phyloP scores from a whole-genome alignment of 352 stramenopile species.

The Phytopythium litorale region DNA sequence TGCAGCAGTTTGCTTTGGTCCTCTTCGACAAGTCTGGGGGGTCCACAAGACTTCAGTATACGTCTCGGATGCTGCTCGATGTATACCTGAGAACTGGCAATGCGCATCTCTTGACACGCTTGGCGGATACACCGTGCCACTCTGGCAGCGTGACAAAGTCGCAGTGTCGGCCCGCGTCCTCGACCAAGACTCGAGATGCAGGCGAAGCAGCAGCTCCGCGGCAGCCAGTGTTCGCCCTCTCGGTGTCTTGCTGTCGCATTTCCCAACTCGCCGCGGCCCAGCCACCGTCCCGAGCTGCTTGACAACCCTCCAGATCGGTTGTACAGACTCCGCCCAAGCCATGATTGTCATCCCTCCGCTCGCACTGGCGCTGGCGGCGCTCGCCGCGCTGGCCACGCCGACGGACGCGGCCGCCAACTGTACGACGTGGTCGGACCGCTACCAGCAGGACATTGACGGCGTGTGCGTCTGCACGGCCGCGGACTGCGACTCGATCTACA shows the following conservation, averaged over 20 bases:
- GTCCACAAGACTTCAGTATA: background rate
- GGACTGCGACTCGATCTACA: slow-evolving; percentile 51
- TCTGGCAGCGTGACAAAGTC: background rate
- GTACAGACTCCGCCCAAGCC: background rate
- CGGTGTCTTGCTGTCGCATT: background rate
- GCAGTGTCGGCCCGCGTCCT: background rate
- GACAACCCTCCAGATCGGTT: background rate
- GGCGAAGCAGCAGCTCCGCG: background rate
- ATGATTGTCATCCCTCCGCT: slow-evolving; percentile 11
- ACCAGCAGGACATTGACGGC: slow-evolving; percentile 39
- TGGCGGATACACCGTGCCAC: background rate
- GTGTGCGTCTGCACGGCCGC: slow-evolving; percentile 48
- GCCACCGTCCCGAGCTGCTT: background rate
- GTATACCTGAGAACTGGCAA: slow-evolving; percentile 1
- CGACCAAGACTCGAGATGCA: background rate
- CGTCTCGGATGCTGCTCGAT: background rate
- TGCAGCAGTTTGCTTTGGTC: background rate
- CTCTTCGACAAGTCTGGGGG: background rate
- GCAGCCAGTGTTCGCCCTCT: background rate
- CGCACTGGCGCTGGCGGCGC: slow-evolving; percentile 5
- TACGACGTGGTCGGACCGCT: slow-evolving; percentile 39
- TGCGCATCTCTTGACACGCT: background rate
- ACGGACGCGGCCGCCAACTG: slow-evolving; percentile 22
- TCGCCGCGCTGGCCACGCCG: slow-evolving; percentile 9
- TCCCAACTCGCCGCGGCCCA: background rate